phyloP scores from a whole-genome alignment of 73 alveolate species.

The Paraurostyla sp. region DNA sequence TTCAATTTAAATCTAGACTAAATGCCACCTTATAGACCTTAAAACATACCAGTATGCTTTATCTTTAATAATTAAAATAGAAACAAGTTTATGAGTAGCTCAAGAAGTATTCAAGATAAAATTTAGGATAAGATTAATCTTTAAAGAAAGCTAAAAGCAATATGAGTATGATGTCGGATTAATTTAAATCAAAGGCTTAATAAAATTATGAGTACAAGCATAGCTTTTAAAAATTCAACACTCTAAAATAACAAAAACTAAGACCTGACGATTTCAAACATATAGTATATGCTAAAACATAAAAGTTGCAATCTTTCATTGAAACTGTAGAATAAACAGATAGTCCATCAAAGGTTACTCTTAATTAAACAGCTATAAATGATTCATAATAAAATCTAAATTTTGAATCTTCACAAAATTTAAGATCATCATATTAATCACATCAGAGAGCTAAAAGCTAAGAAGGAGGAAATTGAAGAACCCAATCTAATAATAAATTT shows the following conservation, averaged over 20 bases:
- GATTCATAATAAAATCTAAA: background rate
- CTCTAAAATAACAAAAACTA: background rate
- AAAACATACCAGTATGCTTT: slow-evolving; percentile 15
- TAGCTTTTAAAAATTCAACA: background rate
- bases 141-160: slow-evolving; percentile 1
- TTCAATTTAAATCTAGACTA: slow-evolving; percentile 32
- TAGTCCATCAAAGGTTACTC: slow-evolving; percentile 9
- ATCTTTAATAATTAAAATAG: background rate
- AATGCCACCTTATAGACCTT: slow-evolving; percentile 61
- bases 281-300: slow-evolving; percentile 40
- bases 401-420: background rate
- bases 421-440: background rate
- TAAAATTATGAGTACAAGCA: slow-evolving; percentile 1
- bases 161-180: background rate
- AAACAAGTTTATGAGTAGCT: slow-evolving; percentile 50
- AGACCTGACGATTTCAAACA: slow-evolving; percentile 23
- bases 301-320: background rate
- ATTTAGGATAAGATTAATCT: background rate
- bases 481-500: background rate
- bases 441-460: background rate
- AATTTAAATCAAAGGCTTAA: background rate
- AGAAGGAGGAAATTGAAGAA: background rate
- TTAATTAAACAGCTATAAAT: background rate
- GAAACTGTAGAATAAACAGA: slow-evolving; percentile 14
- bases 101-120: slow-evolving; percentile 49